Evolutionary conservation across 306 rosid genomes (phyloP), one percentile per base, ranked within the genome.

Genomic region (Ammopiptanthus mongolicus): DNA sequence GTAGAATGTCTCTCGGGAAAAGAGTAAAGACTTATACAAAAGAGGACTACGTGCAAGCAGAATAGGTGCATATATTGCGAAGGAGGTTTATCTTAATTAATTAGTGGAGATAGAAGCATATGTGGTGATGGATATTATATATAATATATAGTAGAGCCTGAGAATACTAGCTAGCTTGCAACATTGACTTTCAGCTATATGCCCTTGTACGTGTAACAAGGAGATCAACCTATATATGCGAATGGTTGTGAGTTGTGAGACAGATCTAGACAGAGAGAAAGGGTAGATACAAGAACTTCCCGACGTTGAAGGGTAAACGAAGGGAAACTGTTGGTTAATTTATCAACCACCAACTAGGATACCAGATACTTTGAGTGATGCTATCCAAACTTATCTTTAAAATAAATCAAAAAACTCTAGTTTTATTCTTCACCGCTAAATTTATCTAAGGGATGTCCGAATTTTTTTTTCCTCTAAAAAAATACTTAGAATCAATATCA

Each of bases 101-200:
- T n/a, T 11, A 34, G 22, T 23, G 41, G 6, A n/a, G n/a, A n/a
- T n/a, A 25, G 29, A 58, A 53, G 4, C 19, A 21, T 5, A 62
- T 25, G 50, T 33, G 19, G 34, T 53, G 6, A n/a, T n/a, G n/a
- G 34, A 22, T 7, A 5, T 19, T 57, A 47, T 65, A 47, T 4
- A 22, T 5, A 17, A 47, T 65, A 47, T 4, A 22, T 5, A 17
- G 22, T 6, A 60, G 14, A 22, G 5, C 0, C 4, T 11, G 69
- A 72, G 41, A 67, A 42, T 5, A 47, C 77, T 50, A 31, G n/a
- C 58, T 50, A 73, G 75, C 58, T 50, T 65, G 75, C 36, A 29
- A 52, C 37, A 23, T 77, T 82, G 86, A 82, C 82, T 77, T 65
- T 72, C 72, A 58, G 80, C 52, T 82, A 65, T n/a, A 13, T 65